A percentile compares a stretch with the other conserved stretches of the same genome.
These are phyloP conservation scores for Drechslerella dactyloides DNA, from an alignment of 2,329 filamentous ascomycete species.

Conservation along the genomic window DNA sequence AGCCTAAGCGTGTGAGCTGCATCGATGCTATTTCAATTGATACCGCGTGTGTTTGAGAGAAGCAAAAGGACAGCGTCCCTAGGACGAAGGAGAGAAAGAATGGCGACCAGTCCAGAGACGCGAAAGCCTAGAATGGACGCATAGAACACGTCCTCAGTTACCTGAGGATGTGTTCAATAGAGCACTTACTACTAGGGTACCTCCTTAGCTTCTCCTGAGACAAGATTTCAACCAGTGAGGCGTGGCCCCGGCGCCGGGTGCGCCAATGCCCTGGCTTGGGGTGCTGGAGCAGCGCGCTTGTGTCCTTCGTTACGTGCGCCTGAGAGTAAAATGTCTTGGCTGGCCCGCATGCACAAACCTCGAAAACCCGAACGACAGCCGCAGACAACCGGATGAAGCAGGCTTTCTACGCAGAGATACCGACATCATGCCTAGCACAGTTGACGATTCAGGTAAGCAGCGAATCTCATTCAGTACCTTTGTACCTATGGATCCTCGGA, in stretches of 20 bases:
- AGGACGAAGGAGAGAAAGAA: no score
- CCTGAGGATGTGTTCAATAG: no score
- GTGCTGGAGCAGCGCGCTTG: no score
- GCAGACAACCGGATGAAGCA: background rate
- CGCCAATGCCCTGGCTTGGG: no score
- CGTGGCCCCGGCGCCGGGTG: slow-evolving; percentile 56
- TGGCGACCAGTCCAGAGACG: no score
- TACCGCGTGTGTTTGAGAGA: background rate
- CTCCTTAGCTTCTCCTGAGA: no score
- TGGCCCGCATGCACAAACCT: background rate
- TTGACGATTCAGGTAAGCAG: slow-evolving; percentile 6
- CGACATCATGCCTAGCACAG: slow-evolving; percentile 13
- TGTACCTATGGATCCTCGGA: background rate
- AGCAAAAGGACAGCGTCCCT: background rate
- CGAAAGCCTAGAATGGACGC: no score
- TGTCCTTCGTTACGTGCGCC: no score
- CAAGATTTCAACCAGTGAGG: slow-evolving; percentile 61
- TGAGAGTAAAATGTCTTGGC: background rate
- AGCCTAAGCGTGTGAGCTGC: slow-evolving; percentile 69
- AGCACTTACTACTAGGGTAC: no score
- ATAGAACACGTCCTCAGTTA: no score
- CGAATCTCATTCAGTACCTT: background rate
- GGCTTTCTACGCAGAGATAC: background rate
- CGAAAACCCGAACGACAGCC: background rate
- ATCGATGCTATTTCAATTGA: slow-evolving; percentile 6